Evolutionary conservation across 805 yeast genomes (phyloP).

Genomic region (Zygosaccharomyces lentus): DNA sequence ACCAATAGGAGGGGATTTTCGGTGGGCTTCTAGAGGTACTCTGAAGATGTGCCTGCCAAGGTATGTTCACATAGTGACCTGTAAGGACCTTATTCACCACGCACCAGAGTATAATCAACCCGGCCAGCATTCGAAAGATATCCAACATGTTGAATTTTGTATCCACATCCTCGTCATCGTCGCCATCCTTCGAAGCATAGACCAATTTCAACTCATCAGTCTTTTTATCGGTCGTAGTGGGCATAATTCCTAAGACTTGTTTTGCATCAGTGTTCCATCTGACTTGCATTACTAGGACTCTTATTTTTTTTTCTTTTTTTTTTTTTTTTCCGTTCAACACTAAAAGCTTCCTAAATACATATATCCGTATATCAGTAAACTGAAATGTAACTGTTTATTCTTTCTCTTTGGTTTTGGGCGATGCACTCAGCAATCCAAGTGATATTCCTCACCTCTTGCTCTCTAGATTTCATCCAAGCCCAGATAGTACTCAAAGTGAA

Average conservation of each 20-base stretch:
- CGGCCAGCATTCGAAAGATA: conserved; percentile 18
- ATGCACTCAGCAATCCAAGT: conserved; percentile 99
- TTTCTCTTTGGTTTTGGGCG: conserved; percentile 95
- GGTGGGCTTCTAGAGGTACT: background rate
- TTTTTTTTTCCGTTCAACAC: background rate
- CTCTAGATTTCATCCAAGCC: conserved; percentile 95
- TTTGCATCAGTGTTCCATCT: background rate
- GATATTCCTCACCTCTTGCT: conserved; percentile 93
- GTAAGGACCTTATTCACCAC: conserved; percentile 10
- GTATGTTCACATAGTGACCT: conserved; percentile 11
- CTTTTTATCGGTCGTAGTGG: conserved; percentile 2
- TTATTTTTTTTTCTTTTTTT: background rate
- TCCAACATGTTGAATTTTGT: conserved; percentile 17
- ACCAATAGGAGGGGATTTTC: conserved; percentile 18
- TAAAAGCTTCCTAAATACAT: background rate
- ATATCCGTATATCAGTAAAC: conserved; percentile 50
- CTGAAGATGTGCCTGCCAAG: background rate
- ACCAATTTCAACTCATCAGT: conserved; percentile 6
- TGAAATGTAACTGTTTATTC: conserved; percentile 84
- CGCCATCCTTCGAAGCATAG: conserved; percentile 1
- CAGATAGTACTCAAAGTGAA: conserved; percentile 85
- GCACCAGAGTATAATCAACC: conserved; percentile 12
- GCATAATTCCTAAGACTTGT: background rate
- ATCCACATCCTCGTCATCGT: conserved; percentile 6
- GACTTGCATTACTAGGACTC: background rate